phyloP scores from a whole-genome alignment of 257 asterid genomes.

The Ajuga chamaepitys region DNA sequence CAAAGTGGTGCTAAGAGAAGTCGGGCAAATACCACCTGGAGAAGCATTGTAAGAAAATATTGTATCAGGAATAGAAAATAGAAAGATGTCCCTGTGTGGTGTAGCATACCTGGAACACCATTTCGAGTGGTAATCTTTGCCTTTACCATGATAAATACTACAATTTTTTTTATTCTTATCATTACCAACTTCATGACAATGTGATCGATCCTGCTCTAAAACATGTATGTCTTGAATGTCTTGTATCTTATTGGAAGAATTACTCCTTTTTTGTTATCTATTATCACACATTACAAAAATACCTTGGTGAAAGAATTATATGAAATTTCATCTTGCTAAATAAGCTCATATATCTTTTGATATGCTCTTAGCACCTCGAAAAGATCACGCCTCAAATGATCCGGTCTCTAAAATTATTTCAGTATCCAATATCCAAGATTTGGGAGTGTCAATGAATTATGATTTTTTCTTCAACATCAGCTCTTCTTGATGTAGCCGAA shows the following conservation, averaged over 20 bases:
- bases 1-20: constrained; percentile 26
- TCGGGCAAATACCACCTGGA: constrained; percentile 22
- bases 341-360: neutral
- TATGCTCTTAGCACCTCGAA: neutral
- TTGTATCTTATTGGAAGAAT: too few species aligned
- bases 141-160: neutral
- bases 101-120: constrained; percentile 82
- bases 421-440: neutral
- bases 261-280: neutral
- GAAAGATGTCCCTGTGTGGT: constrained; percentile 72
- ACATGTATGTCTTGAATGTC: neutral
- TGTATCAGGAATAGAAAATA: constrained; percentile 40
- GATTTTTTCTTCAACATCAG: neutral
- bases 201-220: neutral
- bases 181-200: neutral
- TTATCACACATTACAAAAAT: neutral
- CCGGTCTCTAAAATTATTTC: neutral
- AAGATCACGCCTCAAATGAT: neutral
- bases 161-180: neutral
- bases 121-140: constrained; percentile 64
- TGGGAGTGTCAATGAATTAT: neutral
- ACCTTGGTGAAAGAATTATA: neutral
- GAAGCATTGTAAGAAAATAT: constrained; percentile 32
- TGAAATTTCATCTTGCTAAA: neutral
- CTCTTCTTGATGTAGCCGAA: too few species aligned